A percentile compares a stretch with the other conserved stretches of the same genome.
These are phyloP conservation scores for Trichoderma gamsii DNA, from an alignment of 495 filamentous ascomycete genomes.

Conservation along the genomic window DNA sequence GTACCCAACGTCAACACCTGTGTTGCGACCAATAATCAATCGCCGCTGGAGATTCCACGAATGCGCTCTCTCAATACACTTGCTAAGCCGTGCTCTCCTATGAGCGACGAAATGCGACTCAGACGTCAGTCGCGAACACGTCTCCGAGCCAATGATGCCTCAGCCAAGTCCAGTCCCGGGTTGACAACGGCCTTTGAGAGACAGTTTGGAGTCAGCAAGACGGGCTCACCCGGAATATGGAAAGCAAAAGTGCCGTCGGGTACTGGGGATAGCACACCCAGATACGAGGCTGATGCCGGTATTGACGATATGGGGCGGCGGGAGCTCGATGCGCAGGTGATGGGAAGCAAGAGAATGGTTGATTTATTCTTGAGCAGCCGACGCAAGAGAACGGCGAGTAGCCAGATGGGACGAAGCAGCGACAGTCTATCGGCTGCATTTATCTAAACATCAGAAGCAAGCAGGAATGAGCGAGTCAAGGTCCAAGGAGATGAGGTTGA, in stretches of 20 bases:
- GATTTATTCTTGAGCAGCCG: slow-evolving; percentile 54
- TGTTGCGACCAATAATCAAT: slow-evolving; percentile 34
- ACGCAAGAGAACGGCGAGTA: slow-evolving; percentile 35
- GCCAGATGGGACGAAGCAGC: slow-evolving; percentile 2
- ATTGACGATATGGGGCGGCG: slow-evolving; percentile 21
- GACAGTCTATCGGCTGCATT: not conserved
- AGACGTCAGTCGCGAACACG: slow-evolving; percentile 21
- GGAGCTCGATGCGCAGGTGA: slow-evolving; percentile 17
- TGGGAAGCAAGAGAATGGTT: slow-evolving; percentile 53
- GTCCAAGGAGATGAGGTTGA: not conserved
- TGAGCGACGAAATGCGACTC: slow-evolving; percentile 12
- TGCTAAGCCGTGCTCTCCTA: slow-evolving; percentile 23
- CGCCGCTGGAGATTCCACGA: slow-evolving; percentile 18
- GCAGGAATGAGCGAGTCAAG: not conserved
- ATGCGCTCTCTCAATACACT: slow-evolving; percentile 26
- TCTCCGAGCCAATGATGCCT: slow-evolving; percentile 4
- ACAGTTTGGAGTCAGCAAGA: slow-evolving; percentile 27
- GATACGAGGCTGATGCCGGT: not conserved
- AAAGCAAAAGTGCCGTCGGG: not conserved
- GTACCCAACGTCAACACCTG: not conserved
- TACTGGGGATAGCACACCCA: not conserved
- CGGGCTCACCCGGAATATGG: slow-evolving; percentile 17
- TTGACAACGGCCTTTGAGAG: slow-evolving; percentile 30
- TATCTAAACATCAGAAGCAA: not conserved
- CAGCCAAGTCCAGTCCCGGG: slow-evolving; percentile 31